Base-by-base conservation (phyloP, 1,284 basidiomycete genomes). In the Rhizopogon hawkerae region DNA sequence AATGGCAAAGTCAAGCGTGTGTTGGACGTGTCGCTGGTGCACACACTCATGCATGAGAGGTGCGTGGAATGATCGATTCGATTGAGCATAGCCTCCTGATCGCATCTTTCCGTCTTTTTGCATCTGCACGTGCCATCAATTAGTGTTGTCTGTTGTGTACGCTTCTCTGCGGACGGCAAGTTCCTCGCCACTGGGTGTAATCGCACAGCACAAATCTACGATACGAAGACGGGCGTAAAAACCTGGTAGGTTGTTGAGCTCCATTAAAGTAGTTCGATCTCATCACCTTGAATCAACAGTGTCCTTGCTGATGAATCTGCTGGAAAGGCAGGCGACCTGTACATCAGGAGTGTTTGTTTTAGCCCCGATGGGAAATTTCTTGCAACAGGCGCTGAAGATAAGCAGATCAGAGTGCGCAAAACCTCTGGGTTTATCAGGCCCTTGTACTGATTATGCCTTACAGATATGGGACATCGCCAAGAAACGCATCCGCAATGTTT, bases 31-130 rank as follows among this genome's bases (percentile, higher is more conserved):
- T 75, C 73, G 42, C 69, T 98, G 49, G 84, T 93, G 16, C 92
- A 98, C 66, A 96, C 89, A 1, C 73, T 98, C 31, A 82, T 85
- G 61, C 95, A 98, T 65, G 92, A 96, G 66, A 94, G 89, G 89
- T 91, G 59, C 56, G 77, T 66, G 41, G 41, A 21, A 33, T 43
- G 41, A 47, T 14, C 23, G 31, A 24, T 3, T 14, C 10, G 11
- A 35, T 41, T 29, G n/a, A 34, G 2, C 35, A 42, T 49, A 44
- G 24, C 50, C 42, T 51, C 43, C 7, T 35, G 35, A 14, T 41
- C 37, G 26, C 14, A 26, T 23, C 14, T 26, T 18, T 61, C 50
- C 48, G 18, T 48, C 24, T 26, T 47, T 48, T 49, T 52, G 9
- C 11, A 43, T 21, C 39, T 37, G 13, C 59, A 60, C 8, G 57